phyloP scores from a whole-genome alignment of 805 yeast genomes.

The Babjeviella inositovora region DNA sequence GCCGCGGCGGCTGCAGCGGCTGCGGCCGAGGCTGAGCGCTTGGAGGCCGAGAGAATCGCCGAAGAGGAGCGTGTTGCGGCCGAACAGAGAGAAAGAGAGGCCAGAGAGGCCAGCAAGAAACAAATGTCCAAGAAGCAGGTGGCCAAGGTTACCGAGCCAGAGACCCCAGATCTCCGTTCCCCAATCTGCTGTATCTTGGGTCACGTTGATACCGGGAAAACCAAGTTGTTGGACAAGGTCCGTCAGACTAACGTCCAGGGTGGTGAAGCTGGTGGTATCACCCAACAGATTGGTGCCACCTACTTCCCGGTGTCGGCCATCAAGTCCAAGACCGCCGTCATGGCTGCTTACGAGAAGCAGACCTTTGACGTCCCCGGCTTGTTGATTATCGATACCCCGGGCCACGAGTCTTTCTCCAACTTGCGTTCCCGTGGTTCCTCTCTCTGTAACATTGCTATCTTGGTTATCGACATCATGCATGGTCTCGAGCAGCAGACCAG shows the following conservation, averaged over 20 bases:
- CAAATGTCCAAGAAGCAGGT: slow-evolving; percentile 15
- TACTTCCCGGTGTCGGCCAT: slow-evolving; percentile 96
- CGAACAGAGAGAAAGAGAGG: slow-evolving; percentile 3
- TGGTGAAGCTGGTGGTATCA: slow-evolving; percentile 99
- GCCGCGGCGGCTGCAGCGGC: slow-evolving; percentile 9
- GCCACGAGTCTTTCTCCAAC: slow-evolving; percentile 98
- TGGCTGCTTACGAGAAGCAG: slow-evolving; percentile 75
- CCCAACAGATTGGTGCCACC: slow-evolving; percentile 99
- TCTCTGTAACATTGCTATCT: slow-evolving; percentile 95
- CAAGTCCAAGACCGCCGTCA: slow-evolving; percentile 77
- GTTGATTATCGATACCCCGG: slow-evolving; percentile 95
- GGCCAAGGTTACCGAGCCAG: slow-evolving; percentile 16
- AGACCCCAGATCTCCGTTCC: slow-evolving; percentile 65
- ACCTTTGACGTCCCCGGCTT: slow-evolving; percentile 94
- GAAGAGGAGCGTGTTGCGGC: slow-evolving; percentile 11
- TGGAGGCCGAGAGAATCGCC: slow-evolving; percentile 9
- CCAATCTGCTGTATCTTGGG: slow-evolving; percentile 99
- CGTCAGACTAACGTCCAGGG: slow-evolving; percentile 99
- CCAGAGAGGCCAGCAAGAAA: slow-evolving; percentile 7
- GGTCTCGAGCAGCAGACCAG: slow-evolving; percentile 97
- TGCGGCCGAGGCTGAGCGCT: slow-evolving; percentile 6
- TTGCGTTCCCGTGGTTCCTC: slow-evolving; percentile 98
- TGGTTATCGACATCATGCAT: slow-evolving; percentile 98
- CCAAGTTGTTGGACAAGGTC: slow-evolving; percentile 88
- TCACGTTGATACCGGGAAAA: slow-evolving; percentile 99